Percentiles rank a stretch among this genome's conserved stretches.
Evolutionary conservation across 202 grass and related monocot species (phyloP).

Genomic region (Musa balbisiana): DNA sequence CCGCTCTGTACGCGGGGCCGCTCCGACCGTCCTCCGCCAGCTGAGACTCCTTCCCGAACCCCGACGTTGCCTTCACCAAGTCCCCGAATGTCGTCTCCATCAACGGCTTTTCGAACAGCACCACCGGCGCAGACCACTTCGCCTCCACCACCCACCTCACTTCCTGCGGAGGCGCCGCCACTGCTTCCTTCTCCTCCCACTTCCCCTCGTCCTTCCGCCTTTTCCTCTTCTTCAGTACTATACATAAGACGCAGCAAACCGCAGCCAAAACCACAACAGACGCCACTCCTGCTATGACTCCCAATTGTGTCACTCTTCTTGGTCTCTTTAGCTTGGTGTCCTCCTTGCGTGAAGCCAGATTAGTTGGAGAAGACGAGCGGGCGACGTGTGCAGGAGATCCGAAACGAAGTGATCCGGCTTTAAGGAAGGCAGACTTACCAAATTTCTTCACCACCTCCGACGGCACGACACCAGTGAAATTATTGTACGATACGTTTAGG

Average conservation of each 20-base stretch:
- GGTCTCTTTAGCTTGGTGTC: slow-evolving; percentile 3
- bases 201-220: slow-evolving; percentile 28
- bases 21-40: slow-evolving; percentile 63
- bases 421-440: slow-evolving; percentile 48
- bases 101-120: slow-evolving; percentile 81
- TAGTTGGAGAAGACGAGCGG: slow-evolving; percentile 3
- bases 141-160: slow-evolving; percentile 35
- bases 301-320: not conserved
- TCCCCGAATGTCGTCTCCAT: slow-evolving; percentile 69
- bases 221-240: slow-evolving; percentile 18
- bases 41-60: slow-evolving; percentile 79
- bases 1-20: slow-evolving; percentile 74
- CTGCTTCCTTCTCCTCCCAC: slow-evolving; percentile 16
- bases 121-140: slow-evolving; percentile 46
- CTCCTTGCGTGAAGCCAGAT: not conserved
- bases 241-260: slow-evolving; percentile 20
- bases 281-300: not conserved
- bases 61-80: slow-evolving; percentile 59
- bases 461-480: slow-evolving; percentile 46
- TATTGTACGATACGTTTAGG: slow-evolving; percentile 74
- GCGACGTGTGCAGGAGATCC: not conserved
- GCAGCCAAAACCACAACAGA: slow-evolving; percentile 4
- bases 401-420: slow-evolving; percentile 41
- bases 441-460: slow-evolving; percentile 38
- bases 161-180: slow-evolving; percentile 20